Percentiles rank a stretch among this genome's conserved stretches.
These are phyloP conservation scores for Blepharisma undulans DNA, from an alignment of 169 alveolate genomes.

Conservation along the genomic window DNA sequence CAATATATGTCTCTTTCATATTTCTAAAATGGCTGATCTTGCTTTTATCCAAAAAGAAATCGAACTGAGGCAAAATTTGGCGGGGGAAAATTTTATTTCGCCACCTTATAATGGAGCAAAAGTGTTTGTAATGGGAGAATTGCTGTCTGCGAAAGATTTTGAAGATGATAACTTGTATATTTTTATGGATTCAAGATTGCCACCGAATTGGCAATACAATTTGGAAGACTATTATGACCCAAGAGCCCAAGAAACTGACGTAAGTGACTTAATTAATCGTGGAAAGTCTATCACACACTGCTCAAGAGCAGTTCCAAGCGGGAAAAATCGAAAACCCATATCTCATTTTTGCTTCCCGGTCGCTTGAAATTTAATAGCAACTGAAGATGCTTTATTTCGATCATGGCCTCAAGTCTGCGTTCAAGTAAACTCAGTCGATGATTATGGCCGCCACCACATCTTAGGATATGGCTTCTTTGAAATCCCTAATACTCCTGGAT, in stretches of 20 bases:
- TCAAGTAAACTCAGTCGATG: slow-evolving; percentile 11
- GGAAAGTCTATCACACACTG: not conserved
- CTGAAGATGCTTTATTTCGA: not conserved
- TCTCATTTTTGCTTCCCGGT: slow-evolving; percentile 36
- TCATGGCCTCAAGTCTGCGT: slow-evolving; percentile 29
- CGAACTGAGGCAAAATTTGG: slow-evolving; percentile 28
- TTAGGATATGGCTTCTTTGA: slow-evolving; percentile 23
- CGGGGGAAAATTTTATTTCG: slow-evolving; percentile 7
- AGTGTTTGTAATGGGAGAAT: slow-evolving; percentile 35
- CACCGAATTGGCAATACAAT: slow-evolving; percentile 15
- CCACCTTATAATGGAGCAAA: slow-evolving; percentile 18
- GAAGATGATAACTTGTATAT: slow-evolving; percentile 26
- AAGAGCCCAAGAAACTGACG: not conserved
- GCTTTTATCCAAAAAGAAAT: slow-evolving; percentile 41
- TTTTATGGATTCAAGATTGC: slow-evolving; percentile 5
- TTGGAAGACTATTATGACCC: slow-evolving; percentile 29
- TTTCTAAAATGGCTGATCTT: slow-evolving; percentile 28
- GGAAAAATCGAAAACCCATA: not conserved
- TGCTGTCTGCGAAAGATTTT: slow-evolving; percentile 29
- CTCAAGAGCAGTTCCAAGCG: not conserved
- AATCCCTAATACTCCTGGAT: slow-evolving; percentile 26
- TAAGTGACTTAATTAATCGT: slow-evolving; percentile 37
- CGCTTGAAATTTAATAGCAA: slow-evolving; percentile 20
- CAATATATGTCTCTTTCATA: not conserved
- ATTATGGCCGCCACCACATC: slow-evolving; percentile 1